Evolutionary conservation across 179 eudicot species (phyloP), one percentile per base, ranked within the genome.

Genomic region (Beta macrorhiza): DNA sequence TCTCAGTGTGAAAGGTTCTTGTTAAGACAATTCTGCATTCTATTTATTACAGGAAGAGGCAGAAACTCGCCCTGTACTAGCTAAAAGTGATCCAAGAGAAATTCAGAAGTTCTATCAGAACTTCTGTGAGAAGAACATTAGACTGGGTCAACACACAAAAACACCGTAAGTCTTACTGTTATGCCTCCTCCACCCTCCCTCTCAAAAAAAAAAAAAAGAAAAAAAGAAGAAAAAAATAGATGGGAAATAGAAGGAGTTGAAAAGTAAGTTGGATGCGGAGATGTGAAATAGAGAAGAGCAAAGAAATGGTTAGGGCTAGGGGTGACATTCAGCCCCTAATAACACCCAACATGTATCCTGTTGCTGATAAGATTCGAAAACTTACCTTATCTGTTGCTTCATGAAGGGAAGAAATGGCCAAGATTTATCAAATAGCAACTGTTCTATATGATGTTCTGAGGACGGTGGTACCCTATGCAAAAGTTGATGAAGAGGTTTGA

Each of bases 391-490:
- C 45, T 56, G 68, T 63, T 83, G 53, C 82, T 74, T 82, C n/a
- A 78, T 85, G 61, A 86, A 96, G 99, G 88, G 95, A 94, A 90
- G 97, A 96, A 88, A 94, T 96, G 99, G 97, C 98, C 57, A 94
- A 94, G 88, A 86, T 90, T 57, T 91, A 91, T 88, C 98, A 91
- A 84, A 97, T 93, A 86, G 99, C 99, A n/a, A 87, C 93, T 12
- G 98, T 97, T 58, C 83, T 97, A 82, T 93, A 93, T 86, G 98
- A 94, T 82, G 98, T 93, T 76, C 82, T 97, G 82, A 85, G 29
- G 87, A 89, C 98, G 19, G 97, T 97, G 72, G 95, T 93, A 15
- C 97, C 97, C 49, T 6, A 74, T 78, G 63, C 80, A 82, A 91
- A 90, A 87, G 75, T 92, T 70, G 97, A 92, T 57, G 82, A 82